phyloP scores from a whole-genome alignment of 2,329 filamentous ascomycete species.

The Diaporthe ilicicola region DNA sequence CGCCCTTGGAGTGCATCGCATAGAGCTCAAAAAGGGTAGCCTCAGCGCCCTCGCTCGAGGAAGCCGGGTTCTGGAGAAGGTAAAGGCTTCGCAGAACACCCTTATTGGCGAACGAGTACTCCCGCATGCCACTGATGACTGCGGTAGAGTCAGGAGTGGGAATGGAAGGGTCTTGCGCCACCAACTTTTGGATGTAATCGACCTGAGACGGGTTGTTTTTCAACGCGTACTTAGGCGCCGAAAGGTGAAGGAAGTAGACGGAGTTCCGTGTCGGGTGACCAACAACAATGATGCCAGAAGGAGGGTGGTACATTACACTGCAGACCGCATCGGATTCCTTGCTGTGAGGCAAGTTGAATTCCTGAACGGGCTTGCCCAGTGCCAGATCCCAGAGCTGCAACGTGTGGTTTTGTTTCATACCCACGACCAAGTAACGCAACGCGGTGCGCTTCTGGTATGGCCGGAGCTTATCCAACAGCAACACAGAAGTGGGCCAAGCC shows the following conservation, averaged over 20 bases:
- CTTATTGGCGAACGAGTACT: constrained; percentile 90
- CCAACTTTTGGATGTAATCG: constrained; percentile 82
- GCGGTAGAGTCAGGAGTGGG: constrained; percentile 93
- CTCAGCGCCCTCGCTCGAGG: constrained; percentile 70
- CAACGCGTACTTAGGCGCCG: constrained; percentile 90
- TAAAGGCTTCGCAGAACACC: constrained; percentile 90
- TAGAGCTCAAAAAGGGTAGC: constrained; percentile 91
- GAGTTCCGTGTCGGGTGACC: constrained; percentile 97
- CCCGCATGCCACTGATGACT: constrained; percentile 95
- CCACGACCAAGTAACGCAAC: constrained; percentile 93
- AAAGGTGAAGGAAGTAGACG: constrained; percentile 95
- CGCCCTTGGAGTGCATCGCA: constrained; percentile 95
- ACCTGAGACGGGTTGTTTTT: constrained; percentile 84
- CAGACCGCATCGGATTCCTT: constrained; percentile 98
- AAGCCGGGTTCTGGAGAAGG: constrained; percentile 78
- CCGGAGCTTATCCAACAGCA: constrained; percentile 95
- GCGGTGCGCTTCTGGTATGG: constrained; percentile 91
- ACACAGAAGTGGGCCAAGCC: constrained; percentile 94
- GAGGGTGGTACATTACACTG: constrained; percentile 92
- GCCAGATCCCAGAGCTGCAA: constrained; percentile 98
- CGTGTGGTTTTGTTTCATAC: constrained; percentile 99
- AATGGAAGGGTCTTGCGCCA: constrained; percentile 74
- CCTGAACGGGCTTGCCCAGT: constrained; percentile 93
- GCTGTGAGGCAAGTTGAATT: constrained; percentile 94
- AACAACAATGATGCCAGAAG: constrained; percentile 91